Evolutionary conservation across 352 stramenopile species (phyloP), one percentile per base, ranked within the genome.

Genomic region (Phytophthora colocasiae): DNA sequence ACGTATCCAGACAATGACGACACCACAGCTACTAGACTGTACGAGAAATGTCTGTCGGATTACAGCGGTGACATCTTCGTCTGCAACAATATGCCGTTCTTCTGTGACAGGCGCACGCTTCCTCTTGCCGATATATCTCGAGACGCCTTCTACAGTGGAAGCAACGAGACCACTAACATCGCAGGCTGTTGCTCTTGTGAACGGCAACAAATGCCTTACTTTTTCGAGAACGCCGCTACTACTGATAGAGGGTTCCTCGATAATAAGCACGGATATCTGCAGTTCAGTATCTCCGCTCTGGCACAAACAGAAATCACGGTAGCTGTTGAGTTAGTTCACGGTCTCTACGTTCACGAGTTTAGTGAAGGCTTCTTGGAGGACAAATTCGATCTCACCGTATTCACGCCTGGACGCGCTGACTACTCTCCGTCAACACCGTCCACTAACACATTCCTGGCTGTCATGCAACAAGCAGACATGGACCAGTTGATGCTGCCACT

Each of bases 221-320:
- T 88, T 65, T 98, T 99, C 63, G 73, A 89, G 22, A 75, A 89
- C 41, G 84, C 78, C 19, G 49, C 26, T 15, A 45, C 56, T 1
- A 44, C 50, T 17, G 78, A 96, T 32, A 69, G 86, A 43, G 94
- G 96, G 7, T 98, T 89, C 58, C 89, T 90, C 1, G 96, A 99
- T 64, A 96, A 98, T 73, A 99, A 99, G 69, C 96, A 99, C 75
- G 81, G 80, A 0, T 86, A 97, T 36, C 63, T 99, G 11, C 96
- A 98, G 70, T 88, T 99, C 46, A 91, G 81, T 41, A 79, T 99
- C 34, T 68, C 81, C 17, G 90, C 92, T 0, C 57, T 98, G 6
- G 82, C 83, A 36, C 65, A 84, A 31, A 81, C 93, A 0, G 80
- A 98, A 39, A 40, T 99, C 14, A 98, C 93, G 1, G 75, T 98